Evolutionary conservation across 371 early-diverging fungal genomes (phyloP), one percentile per base, ranked within the genome.

Genomic region (Actinomortierella ambigua): DNA sequence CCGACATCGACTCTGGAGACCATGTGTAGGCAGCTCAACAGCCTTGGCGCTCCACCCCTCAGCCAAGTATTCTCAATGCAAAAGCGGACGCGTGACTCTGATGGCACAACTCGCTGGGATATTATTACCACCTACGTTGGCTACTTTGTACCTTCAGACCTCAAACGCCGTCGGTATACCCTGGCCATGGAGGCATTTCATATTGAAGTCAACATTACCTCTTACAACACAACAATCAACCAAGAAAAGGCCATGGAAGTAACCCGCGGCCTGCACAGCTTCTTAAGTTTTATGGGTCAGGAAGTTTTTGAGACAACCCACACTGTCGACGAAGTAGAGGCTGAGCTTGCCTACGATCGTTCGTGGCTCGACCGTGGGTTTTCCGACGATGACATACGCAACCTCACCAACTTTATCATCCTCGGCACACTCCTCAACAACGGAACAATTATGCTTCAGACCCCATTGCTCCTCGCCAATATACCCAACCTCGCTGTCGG

Each of bases 341-440:
- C 51, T 9, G 50, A 26, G 50, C 17, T 27, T 11, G 13, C 13
- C 0, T 54, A 41, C 42, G 24, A 54, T n/a, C 54, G 22, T n/a
- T 54, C 54, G 0, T 54, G 54, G 54, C 13, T 42, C 14, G 15
- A 54, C 23, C 43, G 42, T 41, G 54, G 54, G 14, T 54, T 54
- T 6, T 54, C 54, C 6, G 4, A 42, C 15, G 44, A 40, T 1
- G 54, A 54, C 42, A 43, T 54, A 26, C 14, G 5, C 42, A 54
- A 54, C 26, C 24, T 54, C 1, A 42, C 41, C 23, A 18, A 23
- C 43, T 54, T 54, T 26, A 41, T 54, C 11, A 22, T 54, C 22
- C 13, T 23, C 4, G 54, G 54, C 1, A 54, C 54, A 7, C n/a
- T 54, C 2, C 24, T 54, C 42, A 54, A 54, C 42, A n/a, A n/a